phyloP scores from a whole-genome alignment of 1,139 yeast species.

The Scheffersomyces parashehatae region DNA sequence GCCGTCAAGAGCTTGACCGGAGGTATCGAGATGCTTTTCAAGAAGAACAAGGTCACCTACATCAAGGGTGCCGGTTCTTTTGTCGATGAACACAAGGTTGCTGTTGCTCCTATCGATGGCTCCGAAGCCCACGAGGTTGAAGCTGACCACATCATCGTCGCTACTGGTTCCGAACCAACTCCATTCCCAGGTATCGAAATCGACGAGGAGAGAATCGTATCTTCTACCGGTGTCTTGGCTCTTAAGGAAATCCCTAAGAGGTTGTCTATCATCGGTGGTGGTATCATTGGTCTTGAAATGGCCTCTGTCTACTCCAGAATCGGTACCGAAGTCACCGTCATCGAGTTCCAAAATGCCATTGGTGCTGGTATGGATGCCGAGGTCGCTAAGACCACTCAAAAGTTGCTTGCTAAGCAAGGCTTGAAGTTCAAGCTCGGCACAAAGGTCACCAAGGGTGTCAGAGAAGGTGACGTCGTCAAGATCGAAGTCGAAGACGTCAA shows the following conservation, averaged over 20 bases:
- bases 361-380: conserved; percentile 98
- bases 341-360: conserved; percentile 87
- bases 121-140: conserved; percentile 60
- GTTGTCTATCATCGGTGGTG: conserved; percentile 95
- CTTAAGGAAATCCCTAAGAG: conserved; percentile 89
- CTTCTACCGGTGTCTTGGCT: conserved; percentile 89
- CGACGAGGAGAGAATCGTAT: conserved; percentile 96
- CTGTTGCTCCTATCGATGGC: conserved; percentile 87
- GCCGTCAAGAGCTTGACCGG: conserved; percentile 88
- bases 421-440: conserved; percentile 89
- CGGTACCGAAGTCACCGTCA: conserved; percentile 92
- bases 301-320: conserved; percentile 96
- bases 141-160: conserved; percentile 89
- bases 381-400: conserved; percentile 86
- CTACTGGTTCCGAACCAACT: conserved; percentile 98
- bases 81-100: conserved; percentile 73
- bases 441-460: conserved; percentile 82
- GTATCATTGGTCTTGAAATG: conserved; percentile 99
- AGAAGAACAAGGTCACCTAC: conserved; percentile 93
- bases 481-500: conserved; percentile 89
- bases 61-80: conserved; percentile 93
- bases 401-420: conserved; percentile 92
- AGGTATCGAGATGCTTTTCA: conserved; percentile 92
- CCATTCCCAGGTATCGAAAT: conserved; percentile 98
- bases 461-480: conserved; percentile 86